Percentiles rank a stretch among this genome's conserved stretches.
These are phyloP conservation scores for Penicillium simplicissimum DNA, from an alignment of 495 filamentous ascomycete genomes.

Conservation along the genomic window DNA sequence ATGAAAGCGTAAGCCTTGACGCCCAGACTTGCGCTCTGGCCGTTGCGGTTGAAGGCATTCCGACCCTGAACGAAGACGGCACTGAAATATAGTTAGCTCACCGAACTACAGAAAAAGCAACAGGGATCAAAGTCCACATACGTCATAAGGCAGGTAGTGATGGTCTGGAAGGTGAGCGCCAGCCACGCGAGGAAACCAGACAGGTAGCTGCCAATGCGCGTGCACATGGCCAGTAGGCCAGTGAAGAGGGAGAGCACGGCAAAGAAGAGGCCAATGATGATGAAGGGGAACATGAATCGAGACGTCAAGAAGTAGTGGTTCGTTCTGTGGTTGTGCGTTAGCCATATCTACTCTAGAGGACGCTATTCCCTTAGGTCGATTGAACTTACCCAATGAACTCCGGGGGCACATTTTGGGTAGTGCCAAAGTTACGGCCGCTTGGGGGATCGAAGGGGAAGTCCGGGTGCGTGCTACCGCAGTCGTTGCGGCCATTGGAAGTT, in stretches of 20 bases:
- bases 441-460: conserved; percentile 68
- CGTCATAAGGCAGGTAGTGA: conserved; percentile 70
- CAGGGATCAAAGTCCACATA: conserved; percentile 41
- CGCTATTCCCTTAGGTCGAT: not conserved
- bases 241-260: conserved; percentile 58
- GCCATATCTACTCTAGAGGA: not conserved
- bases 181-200: conserved; percentile 56
- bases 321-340: conserved; percentile 38
- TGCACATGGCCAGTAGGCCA: conserved; percentile 62
- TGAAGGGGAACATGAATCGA: conserved; percentile 73
- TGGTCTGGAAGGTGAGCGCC: conserved; percentile 61
- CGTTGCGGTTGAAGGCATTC: conserved; percentile 61
- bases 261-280: conserved; percentile 69
- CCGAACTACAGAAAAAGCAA: not conserved
- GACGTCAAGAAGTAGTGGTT: conserved; percentile 63
- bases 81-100: conserved; percentile 41
- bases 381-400: conserved; percentile 54
- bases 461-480: conserved; percentile 55
- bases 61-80: conserved; percentile 77
- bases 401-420: conserved; percentile 53
- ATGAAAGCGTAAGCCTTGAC: conserved; percentile 79
- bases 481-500: conserved; percentile 50
- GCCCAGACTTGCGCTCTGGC: conserved; percentile 63
- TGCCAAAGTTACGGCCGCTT: conserved; percentile 57
- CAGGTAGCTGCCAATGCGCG: conserved; percentile 59